A percentile compares a stretch with the other conserved stretches of the same genome.
Evolutionary conservation across 75 land plant species (phyloP).

Genomic region (Cunninghamia lanceolata): DNA sequence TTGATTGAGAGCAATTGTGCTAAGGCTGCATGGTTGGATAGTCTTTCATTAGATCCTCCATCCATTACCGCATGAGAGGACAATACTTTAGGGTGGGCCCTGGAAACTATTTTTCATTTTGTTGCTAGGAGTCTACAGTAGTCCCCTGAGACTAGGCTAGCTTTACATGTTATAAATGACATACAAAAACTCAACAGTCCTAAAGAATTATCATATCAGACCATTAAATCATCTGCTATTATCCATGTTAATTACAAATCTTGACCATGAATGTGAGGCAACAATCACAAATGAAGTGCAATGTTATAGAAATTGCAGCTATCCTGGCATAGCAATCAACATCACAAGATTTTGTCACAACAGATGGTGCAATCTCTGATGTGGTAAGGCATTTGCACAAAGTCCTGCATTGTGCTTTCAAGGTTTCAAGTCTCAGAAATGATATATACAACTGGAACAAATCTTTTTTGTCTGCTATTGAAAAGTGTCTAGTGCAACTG

Average conservation of each 20-base stretch:
- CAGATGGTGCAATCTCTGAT: constrained; percentile 74
- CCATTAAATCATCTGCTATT: constrained; percentile 54
- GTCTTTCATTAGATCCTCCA: too few species aligned
- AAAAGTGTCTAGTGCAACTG: constrained; percentile 76
- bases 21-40: too few species aligned
- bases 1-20: too few species aligned
- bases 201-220: constrained; percentile 17
- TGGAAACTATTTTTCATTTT: too few species aligned
- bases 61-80: too few species aligned
- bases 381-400: constrained; percentile 69
- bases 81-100: too few species aligned
- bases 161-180: too few species aligned
- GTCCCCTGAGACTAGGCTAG: too few species aligned
- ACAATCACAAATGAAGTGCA: constrained; percentile 67
- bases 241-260: constrained; percentile 71
- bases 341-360: constrained; percentile 52
- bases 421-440: constrained; percentile 30
- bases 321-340: constrained; percentile 54
- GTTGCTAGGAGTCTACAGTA: too few species aligned
- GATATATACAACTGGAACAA: constrained; percentile 44
- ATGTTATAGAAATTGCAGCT: constrained; percentile 60
- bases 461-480: constrained; percentile 58
- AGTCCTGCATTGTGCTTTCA: constrained; percentile 59
- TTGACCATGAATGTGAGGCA: constrained; percentile 71
- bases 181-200: too few species aligned